Conservation (phyloP, 495 filamentous ascomycete species). For the Tuber microsphaerosporum region DNA sequence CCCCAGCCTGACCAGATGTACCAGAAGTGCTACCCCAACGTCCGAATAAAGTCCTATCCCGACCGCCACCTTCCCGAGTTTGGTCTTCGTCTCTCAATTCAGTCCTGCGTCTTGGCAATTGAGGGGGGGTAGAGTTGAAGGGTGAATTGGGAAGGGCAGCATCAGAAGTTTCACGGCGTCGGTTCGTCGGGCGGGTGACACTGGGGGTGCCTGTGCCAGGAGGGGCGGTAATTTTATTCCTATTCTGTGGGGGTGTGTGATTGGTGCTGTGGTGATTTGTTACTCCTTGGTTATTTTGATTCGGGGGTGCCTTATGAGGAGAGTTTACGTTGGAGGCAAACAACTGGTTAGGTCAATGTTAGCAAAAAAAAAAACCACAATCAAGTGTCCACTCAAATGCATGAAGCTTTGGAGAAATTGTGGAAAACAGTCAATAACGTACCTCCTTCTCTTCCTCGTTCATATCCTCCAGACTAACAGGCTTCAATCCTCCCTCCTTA, state of each 20-base stretch:
- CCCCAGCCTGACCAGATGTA: conserved; percentile 42
- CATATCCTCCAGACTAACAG: conserved; percentile 69
- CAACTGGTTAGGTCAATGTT: conserved; percentile 48
- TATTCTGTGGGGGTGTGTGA: conserved; percentile 37
- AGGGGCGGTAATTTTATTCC: conserved; percentile 26
- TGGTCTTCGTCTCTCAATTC: conserved; percentile 51
- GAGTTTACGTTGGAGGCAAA: conserved; percentile 88
- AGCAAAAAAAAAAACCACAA: conserved; percentile 17
- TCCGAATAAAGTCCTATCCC: conserved; percentile 39
- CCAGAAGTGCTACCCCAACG: conserved; percentile 50
- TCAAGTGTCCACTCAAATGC: background rate
- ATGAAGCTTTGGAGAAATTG: conserved; percentile 14
- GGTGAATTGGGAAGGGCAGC: conserved; percentile 56
- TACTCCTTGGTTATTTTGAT: conserved; percentile 60
- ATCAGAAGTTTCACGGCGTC: conserved; percentile 84
- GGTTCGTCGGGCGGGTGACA: conserved; percentile 59
- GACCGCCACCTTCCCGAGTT: conserved; percentile 29
- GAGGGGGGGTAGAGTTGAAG: conserved; percentile 50
- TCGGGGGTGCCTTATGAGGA: conserved; percentile 74
- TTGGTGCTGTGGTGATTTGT: conserved; percentile 30
- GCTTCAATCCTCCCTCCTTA: conserved; percentile 60
- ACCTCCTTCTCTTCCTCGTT: conserved; percentile 79
- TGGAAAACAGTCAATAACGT: conserved; percentile 38
- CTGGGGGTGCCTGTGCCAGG: conserved; percentile 48
- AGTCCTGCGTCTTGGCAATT: conserved; percentile 67